Evolutionary conservation across 257 asterid genomes (phyloP), one percentile per base, ranked within the genome.

Genomic region (Solanum etuberosum): DNA sequence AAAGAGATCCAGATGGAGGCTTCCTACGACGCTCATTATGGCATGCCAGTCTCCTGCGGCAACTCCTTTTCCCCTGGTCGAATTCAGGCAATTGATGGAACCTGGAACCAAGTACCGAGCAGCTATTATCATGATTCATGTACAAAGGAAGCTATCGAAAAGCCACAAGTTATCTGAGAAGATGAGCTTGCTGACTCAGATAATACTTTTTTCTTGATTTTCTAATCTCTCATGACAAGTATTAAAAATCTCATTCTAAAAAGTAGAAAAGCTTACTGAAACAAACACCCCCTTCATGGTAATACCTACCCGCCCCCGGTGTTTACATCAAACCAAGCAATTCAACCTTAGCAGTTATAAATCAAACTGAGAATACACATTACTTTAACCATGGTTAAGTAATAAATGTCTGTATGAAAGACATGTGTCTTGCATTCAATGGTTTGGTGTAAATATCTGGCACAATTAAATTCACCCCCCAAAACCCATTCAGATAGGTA

Each of bases 21-120:
- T 96, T 96, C 91, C 98, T 92, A 63, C 99, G 85, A 37, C 98
- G 98, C 92, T 95, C 98, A 23, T 95, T 96, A 91, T 96, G 99
- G 83, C 98, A 97, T 20, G 98, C 99, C 86, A 96, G 93, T 87
- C 99, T 98, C 89, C 98, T 94, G 82, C 98, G 95, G 90, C 99
- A 96, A 83, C 99, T 96, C 68, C 99, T 88, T 80, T 96, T 96
- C 63, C 94, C 98, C 91, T 95, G 96, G 91, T 96, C 99, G 70
- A 96, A 96, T 90, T 96, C 99, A 63, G 95, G 89, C 91, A 96
- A 89, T 35, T 88, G 96, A 90, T 96, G 99, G 89, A 96, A 96
- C 91, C 99, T 96, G 94, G 87, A 91, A 87, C 38, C 74, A 42
- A 68, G 48, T 29, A 85, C 43, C 70, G 2, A 29, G 80, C 48